Base-by-base conservation (phyloP, 306 rosid species). In the Purshia tridentata region DNA sequence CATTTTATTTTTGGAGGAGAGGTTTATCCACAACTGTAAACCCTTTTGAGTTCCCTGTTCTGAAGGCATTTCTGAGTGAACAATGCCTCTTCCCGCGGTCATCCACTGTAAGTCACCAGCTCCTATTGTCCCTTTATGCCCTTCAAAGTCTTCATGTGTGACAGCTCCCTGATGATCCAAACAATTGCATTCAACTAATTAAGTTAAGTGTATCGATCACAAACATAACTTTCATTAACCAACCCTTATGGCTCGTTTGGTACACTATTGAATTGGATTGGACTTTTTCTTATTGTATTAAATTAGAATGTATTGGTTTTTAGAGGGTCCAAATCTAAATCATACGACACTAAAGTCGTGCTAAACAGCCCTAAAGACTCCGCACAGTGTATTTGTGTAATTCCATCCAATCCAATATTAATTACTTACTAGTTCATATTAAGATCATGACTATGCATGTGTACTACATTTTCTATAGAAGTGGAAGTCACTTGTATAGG, bases 81-180 rank as follows among this genome's bases (percentile, higher is more conserved):
- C 88, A 6, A 94, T 91, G 8, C 99, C 99, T 89, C 84, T 88
- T 4, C 99, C 99, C 39, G 99, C 99, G 55, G 99, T 94, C 99
- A 94, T 94, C 99, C 99, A 94, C 13, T 94, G 99, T 77, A 94
- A 71, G 74, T 91, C 99, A 77, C 99, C 97, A 1, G 89, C 90
- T 70, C 81, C 88, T 35, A 94, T 89, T 66, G 91, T 94, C 73
- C 99, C 99, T 63, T 89, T 91, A 46, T 88, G 97, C 44, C 99
- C 99, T 83, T 91, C 97, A 81, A 88, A 94, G 70, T 94, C 99
- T 86, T 94, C 99, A 79, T 94, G 99, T 1, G 82, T 85, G 58
- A 91, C 39, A 58, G 89, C 86, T 58, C 99, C 99, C 99, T 93
- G 56, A 56, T 74, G 44, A 73, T 46, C 51, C 56, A 72, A 69